Conservation (phyloP, 2,329 filamentous ascomycete species). For the Coniosporium tulheliwenetii region DNA sequence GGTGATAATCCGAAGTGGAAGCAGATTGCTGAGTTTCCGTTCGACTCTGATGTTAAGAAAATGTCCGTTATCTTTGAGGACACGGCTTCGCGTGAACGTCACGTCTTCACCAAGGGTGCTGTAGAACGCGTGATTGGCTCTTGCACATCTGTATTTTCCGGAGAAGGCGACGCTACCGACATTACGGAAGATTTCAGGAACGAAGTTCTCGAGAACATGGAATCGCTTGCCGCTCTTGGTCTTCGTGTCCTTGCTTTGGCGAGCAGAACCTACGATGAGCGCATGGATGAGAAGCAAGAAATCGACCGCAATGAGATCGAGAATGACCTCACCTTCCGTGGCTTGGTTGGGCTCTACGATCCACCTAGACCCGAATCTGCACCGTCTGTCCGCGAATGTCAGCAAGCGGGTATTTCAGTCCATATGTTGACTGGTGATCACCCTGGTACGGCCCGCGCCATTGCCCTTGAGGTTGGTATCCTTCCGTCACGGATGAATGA, state of each 20-base stretch:
- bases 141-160: conserved; percentile 37
- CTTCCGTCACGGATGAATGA: conserved; percentile 47
- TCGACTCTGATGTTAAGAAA: conserved; percentile 60
- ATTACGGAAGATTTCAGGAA: conserved; percentile 38
- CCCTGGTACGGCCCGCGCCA: conserved; percentile 61
- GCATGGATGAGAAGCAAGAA: conserved; percentile 29
- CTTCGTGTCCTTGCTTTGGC: conserved; percentile 56
- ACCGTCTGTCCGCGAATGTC: conserved; percentile 52
- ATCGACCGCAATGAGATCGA: conserved; percentile 49
- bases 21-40: conserved; percentile 53
- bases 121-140: conserved; percentile 53
- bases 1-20: conserved; percentile 37
- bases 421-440: conserved; percentile 81
- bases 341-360: conserved; percentile 77
- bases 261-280: conserved; percentile 26
- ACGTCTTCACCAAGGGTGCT: conserved; percentile 48
- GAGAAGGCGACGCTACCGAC: conserved; percentile 24
- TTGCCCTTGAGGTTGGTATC: conserved; percentile 66
- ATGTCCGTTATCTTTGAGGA: conserved; percentile 56
- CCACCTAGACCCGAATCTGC: conserved; percentile 71
- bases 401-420: conserved; percentile 59
- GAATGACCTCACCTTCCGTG: conserved; percentile 53
- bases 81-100: conserved; percentile 19
- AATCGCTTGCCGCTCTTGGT: conserved; percentile 47
- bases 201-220: conserved; percentile 52